Percentiles rank a stretch among this genome's conserved stretches.
Conservation (phyloP, 768 basidiomycete species). For the Mycena indigotica region DNA sequence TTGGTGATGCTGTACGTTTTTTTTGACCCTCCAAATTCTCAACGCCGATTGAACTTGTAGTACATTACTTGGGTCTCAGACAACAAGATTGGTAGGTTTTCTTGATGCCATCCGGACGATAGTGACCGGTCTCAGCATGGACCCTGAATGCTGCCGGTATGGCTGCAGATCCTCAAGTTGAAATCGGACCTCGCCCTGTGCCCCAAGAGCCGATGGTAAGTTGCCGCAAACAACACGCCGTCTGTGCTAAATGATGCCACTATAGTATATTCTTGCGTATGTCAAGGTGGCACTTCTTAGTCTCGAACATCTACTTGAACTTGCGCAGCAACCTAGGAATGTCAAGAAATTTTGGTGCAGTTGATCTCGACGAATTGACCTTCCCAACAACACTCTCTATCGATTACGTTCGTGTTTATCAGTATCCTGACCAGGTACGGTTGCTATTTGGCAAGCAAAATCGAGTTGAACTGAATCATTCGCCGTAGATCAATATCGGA, state of each 20-base stretch:
- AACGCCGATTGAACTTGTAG: no score
- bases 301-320: no score
- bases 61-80: conserved; percentile 85
- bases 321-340: conserved; percentile 92
- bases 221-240: neutral
- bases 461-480: no score
- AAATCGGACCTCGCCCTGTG: conserved; percentile 70
- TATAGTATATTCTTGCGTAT: conserved; percentile 85
- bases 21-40: no score
- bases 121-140: no score
- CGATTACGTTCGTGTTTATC: conserved; percentile 77
- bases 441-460: no score
- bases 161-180: conserved; percentile 51
- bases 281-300: no score
- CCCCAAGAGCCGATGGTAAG: conserved; percentile 83
- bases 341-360: conserved; percentile 66
- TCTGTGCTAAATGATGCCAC: no score
- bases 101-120: no score
- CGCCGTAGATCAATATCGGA: conserved; percentile 71
- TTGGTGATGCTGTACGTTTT: conserved; percentile 33
- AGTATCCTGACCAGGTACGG: conserved; percentile 47
- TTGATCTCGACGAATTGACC: conserved; percentile 29
- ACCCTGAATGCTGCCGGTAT: conserved; percentile 67
- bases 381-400: conserved; percentile 57
- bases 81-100: conserved; percentile 49